These are phyloP conservation scores for Corchorus olitorius DNA, from an alignment of 345 rosid genomes.

Conservation along the genomic window DNA sequence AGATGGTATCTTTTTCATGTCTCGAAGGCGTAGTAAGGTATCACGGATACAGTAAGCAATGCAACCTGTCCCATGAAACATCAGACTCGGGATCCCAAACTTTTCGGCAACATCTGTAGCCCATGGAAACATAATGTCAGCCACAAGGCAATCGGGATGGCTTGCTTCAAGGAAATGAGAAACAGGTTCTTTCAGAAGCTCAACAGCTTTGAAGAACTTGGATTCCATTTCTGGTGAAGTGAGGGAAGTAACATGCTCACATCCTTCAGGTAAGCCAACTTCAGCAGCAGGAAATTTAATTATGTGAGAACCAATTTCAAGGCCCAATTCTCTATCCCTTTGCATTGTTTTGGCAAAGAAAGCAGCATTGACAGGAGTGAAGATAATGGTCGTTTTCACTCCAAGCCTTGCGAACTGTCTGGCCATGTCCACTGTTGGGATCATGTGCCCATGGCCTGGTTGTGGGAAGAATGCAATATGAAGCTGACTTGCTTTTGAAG, in stretches of 20 bases:
- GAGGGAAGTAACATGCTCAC: neutral
- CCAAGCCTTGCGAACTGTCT: too few relatives aligned
- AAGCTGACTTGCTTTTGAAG: too few relatives aligned
- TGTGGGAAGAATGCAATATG: too few relatives aligned
- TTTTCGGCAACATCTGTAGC: slow-evolving; percentile 45
- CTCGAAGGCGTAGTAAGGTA: slow-evolving; percentile 25
- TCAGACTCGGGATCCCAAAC: slow-evolving; percentile 47
- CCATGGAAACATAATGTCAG: slow-evolving; percentile 63
- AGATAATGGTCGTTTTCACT: slow-evolving; percentile 38
- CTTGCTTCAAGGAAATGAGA: slow-evolving; percentile 19
- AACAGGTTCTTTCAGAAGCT: neutral
- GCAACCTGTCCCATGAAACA: slow-evolving; percentile 52
- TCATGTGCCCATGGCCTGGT: too few relatives aligned
- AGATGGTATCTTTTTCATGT: slow-evolving; percentile 29
- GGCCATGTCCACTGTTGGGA: too few relatives aligned
- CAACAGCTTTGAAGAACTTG: slow-evolving; percentile 13
- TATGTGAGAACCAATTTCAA: too few relatives aligned
- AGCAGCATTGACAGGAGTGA: slow-evolving; percentile 47
- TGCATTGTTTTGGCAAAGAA: slow-evolving; percentile 33
- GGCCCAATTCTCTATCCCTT: neutral
- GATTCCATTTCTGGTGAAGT: neutral
- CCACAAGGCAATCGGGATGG: slow-evolving; percentile 41
- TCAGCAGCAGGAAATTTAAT: neutral
- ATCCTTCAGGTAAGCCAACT: slow-evolving; percentile 36
- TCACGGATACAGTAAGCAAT: slow-evolving; percentile 21